Base-by-base conservation (phyloP, 495 filamentous ascomycete species). In the Penicillium egyptiacum region DNA sequence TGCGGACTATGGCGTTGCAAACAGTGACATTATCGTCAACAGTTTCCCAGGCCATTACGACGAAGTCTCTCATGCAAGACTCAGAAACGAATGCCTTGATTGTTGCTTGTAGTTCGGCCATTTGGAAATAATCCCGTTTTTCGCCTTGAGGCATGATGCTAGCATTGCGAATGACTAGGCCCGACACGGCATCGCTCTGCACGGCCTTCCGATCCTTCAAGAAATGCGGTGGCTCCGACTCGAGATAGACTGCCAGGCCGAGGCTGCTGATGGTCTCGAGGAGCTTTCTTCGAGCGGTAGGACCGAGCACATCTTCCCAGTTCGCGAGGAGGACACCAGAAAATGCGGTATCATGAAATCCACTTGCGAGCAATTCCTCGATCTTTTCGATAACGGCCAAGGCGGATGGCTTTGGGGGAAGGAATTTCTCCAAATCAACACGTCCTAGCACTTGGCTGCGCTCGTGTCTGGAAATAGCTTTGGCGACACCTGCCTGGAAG, bases 41-140 rank as follows among this genome's bases (percentile, higher is more conserved):
- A 4, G 78, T 83, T 56, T 86, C 83, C 83, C 83, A 85, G 1
- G 68, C 67, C 54, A 76, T 63, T 1, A 78, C 74, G 1, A 73
- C 68, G 59, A 80, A 80, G 41, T 76, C 74, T 55, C 76, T 62
- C 62, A 77, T 65, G 45, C 77, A 81, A 22, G 77, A 66, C 58
- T 84, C 79, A 2, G 78, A 80, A 17, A 82, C 81, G 48, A 84
- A 81, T 2, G 80, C 79, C 50, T 82, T 81, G 58, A 81, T 76
- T 1, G 77, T 72, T 7, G 74, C 50, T 43, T 74, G 75, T 42
- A 81, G 60, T 2, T 65, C 58, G 12, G 61, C 50, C 55, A 79
- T 70, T 22, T 75, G 70, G 57, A 83, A 83, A 52, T 80, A 81
- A 52, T 83, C 80, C 1, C 80, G 67, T 50, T 80, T 75, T 40